A percentile compares a stretch with the other conserved stretches of the same genome.
phyloP scores from a whole-genome alignment of 1,139 yeast species.

The Protomyces pachydermus region DNA sequence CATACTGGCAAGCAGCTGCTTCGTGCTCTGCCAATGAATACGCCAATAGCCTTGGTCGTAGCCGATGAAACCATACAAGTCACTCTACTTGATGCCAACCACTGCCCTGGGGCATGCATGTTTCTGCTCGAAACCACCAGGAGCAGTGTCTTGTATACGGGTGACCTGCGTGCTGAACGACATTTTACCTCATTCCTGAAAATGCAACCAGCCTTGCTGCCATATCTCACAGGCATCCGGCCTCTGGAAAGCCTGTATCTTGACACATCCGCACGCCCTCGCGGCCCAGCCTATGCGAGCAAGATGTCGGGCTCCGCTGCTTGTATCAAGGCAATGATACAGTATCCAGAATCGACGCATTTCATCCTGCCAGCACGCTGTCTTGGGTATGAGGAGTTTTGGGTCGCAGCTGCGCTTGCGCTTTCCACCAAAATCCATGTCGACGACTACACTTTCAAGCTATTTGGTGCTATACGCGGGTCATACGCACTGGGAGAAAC shows the following conservation, averaged over 20 bases:
- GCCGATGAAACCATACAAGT: conserved; percentile 34
- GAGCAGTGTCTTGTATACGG: conserved; percentile 49
- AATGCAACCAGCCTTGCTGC: conserved; percentile 45
- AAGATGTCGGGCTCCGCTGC: conserved; percentile 46
- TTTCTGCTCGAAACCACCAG: conserved; percentile 45
- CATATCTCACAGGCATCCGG: conserved; percentile 36
- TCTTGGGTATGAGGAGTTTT: conserved; percentile 56
- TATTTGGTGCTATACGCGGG: conserved; percentile 34
- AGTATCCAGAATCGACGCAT: conserved; percentile 47
- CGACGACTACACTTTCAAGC: conserved; percentile 36
- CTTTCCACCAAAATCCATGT: conserved; percentile 42
- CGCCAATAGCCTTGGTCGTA: conserved; percentile 33
- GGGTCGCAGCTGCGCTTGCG: conserved; percentile 44
- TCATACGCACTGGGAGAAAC: conserved; percentile 10
- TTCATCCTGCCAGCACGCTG: conserved; percentile 46
- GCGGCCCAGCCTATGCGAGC: conserved; percentile 38
- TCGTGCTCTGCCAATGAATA: conserved; percentile 33
- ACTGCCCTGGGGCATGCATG: conserved; percentile 63
- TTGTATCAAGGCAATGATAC: conserved; percentile 40
- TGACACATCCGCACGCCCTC: conserved; percentile 43
- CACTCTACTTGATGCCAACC: conserved; percentile 46
- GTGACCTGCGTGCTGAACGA: conserved; percentile 56
- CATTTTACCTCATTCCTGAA: conserved; percentile 46
- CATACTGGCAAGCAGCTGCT: conserved; percentile 20
- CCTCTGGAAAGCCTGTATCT: conserved; percentile 49